Base-by-base conservation (phyloP, 768 basidiomycete genomes). In the Rhizopogon sp. region DNA sequence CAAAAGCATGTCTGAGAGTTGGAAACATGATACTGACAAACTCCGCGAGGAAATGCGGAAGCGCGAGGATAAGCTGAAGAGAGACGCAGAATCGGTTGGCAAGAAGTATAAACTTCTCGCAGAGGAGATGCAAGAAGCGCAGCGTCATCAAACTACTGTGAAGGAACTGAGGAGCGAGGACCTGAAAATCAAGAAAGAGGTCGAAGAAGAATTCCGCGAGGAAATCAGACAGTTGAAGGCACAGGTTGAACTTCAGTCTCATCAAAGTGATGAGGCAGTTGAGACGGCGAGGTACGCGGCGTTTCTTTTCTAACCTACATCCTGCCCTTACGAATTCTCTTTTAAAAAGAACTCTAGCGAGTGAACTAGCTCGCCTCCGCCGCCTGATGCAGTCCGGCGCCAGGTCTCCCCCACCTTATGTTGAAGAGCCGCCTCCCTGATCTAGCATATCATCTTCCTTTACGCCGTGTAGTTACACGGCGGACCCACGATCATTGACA, bases 41-140 rank as follows among this genome's bases (percentile, higher is more conserved):
- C 74, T 95, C 13, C 75, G 80, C 45, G 82, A 85, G 47, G 90
- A 93, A 64, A 87, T 93, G 82, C 73, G 72, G 52, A 83, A 80
- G 66, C 75, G 86, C 52, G 90, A 94, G 66, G 85, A 88, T 53
- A 80, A 78, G 64, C 76, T 83, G 65, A 79, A 78, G 58, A 73
- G 69, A 41, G 91, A 93, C 67, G 83, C 80, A 10, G 87, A 91
- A 64, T 76, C 75, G 22, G 63, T 85, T 50, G 84, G 83, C 44
- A 80, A 80, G 66, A 90, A 90, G 75, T 92, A 93, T 62, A 70
- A 73, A 52, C 73, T 76, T 58, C 70, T 91, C 35, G 69, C 85
- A 13, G 81, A 87, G 62, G 82, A 89, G 66, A 74, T 86, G 55
- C 76, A 82, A 72, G 72, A 68, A 25, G 75, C 75, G n/a, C 79